A percentile compares a stretch with the other conserved stretches of the same genome.
Conservation (phyloP, 208 protist genomes). For the Acanthamoeba sp. region DNA sequence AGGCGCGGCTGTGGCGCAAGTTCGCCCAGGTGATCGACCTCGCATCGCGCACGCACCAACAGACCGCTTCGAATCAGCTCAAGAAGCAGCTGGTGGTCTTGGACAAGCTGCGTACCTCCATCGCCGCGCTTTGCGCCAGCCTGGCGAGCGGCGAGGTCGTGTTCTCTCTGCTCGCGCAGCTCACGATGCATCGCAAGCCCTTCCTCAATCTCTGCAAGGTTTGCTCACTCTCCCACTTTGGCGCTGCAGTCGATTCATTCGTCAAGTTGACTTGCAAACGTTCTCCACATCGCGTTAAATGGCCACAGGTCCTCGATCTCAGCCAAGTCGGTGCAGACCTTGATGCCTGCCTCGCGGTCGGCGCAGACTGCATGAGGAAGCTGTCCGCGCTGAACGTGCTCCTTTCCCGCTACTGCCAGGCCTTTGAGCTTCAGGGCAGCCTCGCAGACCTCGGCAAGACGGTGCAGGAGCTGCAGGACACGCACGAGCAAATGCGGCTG, state of each 20-base stretch:
- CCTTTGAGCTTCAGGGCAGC: background rate
- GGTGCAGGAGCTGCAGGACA: constrained; percentile 36
- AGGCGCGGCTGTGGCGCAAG: constrained; percentile 8
- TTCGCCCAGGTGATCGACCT: constrained; percentile 34
- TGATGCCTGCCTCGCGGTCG: background rate
- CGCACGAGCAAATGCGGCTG: background rate
- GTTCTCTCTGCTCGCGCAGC: background rate
- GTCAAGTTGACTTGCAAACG: background rate
- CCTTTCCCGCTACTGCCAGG: constrained; percentile 42
- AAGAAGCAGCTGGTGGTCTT: background rate
- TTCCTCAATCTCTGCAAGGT: constrained; percentile 54
- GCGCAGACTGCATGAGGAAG: background rate
- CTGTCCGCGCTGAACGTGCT: background rate
- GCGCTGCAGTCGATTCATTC: too few relatives aligned
- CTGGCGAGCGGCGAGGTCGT: background rate
- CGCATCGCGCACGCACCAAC: background rate
- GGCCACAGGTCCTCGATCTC: background rate
- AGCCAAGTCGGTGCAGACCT: background rate
- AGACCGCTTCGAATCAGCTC: background rate
- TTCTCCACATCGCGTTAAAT: background rate
- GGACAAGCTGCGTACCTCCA: background rate
- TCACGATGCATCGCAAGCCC: background rate
- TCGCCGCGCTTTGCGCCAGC: background rate
- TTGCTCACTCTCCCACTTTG: background rate
- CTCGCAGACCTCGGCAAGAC: background rate